Base-by-base conservation (phyloP, 169 alveolate genomes). In the Plasmodium berghei region DNA sequence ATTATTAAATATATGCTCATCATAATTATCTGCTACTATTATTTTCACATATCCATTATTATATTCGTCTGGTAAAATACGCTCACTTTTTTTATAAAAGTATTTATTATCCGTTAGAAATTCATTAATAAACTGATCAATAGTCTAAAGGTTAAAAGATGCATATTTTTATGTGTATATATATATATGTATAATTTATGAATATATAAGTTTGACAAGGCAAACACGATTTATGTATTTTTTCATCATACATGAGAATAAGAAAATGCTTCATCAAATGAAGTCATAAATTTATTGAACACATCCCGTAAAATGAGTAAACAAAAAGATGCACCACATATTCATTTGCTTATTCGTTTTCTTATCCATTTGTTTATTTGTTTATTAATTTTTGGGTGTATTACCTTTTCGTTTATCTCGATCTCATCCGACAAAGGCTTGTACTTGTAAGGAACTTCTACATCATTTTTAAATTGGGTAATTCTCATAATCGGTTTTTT, bases 1-100 rank as follows among this genome's bases (percentile, higher is more conserved):
- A 52, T 88, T 91, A 42, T 70, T 72, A 14, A 92, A 66, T 22
- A 97, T 91, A 61, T 94, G 96, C 6, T 93, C 96, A 20, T 96
- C 97, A 75, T 96, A 96, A 92, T 94, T 97, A 46, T 73, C 90
- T 9, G 91, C 93, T 6, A 89, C 93, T 52, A 86, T 70, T 42
- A 86, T 86, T 86, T 86, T 86, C 72, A 86, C 58, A 63, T 86
- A 86, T 70, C 91, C 91, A 28, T 86, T 61, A 56, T 86, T 86
- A 64, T 20, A 86, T 59, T 86, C 91, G 24, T 86, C 91, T 2
- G 86, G 87, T 24, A 86, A 64, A 20, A 87, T 48, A 9, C 71
- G 45, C 34, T 86, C 91, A 12, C 91, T 86, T 63, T 86, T 86
- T 70, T 73, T 46, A 59, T 86, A 86, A 9, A 86, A 86, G 28